Percentiles rank a stretch among this genome's conserved stretches.
These are phyloP conservation scores for Kwoniella europaea DNA, from an alignment of 768 basidiomycete species.

Conservation along the genomic window DNA sequence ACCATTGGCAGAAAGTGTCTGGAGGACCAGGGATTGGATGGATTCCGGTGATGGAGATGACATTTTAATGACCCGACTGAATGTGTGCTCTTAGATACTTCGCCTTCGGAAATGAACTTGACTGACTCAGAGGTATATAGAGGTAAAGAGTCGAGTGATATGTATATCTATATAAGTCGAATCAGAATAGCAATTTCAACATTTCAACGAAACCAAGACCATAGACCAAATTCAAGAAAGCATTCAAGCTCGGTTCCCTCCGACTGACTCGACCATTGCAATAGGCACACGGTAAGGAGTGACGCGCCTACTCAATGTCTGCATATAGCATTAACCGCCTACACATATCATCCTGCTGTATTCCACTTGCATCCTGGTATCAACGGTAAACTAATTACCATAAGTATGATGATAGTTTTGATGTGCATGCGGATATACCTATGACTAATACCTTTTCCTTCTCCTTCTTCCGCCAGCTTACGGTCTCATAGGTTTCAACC, in stretches of 20 bases:
- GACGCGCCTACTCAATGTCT: background rate
- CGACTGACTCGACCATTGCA: background rate
- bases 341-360: too few relatives aligned
- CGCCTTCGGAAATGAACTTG: background rate
- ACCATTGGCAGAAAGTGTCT: constrained; percentile 65
- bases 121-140: background rate
- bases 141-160: background rate
- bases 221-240: background rate
- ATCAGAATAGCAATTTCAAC: background rate
- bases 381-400: too few relatives aligned
- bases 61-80: background rate
- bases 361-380: too few relatives aligned
- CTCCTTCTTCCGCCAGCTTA: background rate
- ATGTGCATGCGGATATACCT: background rate
- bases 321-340: background rate
- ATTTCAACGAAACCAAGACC: background rate
- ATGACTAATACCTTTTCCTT: background rate
- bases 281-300: too few relatives aligned
- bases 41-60: constrained; percentile 60
- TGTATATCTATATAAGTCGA: background rate
- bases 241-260: background rate
- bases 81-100: background rate
- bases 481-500: constrained; percentile 71
- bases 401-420: background rate
- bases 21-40: constrained; percentile 78